Base-by-base conservation (phyloP, 2,329 filamentous ascomycete genomes). In the Fusarium sp. region DNA sequence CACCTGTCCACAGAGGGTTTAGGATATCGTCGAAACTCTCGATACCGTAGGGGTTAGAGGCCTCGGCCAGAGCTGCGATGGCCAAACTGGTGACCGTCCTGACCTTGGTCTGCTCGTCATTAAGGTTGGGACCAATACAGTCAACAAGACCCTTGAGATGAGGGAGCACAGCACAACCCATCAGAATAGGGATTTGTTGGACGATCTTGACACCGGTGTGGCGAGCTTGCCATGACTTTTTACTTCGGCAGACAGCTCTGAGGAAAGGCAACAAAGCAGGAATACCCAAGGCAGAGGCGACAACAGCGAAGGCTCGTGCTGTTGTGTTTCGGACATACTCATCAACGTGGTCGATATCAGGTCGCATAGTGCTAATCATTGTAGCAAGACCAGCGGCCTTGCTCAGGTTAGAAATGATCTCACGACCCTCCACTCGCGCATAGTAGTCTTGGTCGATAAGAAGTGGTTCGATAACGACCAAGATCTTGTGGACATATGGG, bases 371-470 rank as follows among this genome's bases (percentile, higher is more conserved):
- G 82, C 94, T 97, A 80, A 99, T 99, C 96, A 99, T 99, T 74
- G 97, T 96, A 20, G 96, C 96, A 58, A 99, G 88, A 78, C 96
- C 97, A 68, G 97, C 96, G 25, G 96, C 96, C 82, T 99, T 99
- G 79, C 92, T 93, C 52, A 99, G 89, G 79, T 99, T 99, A 59
- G 95, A 98, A 75, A 99, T 99, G 75, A 99, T 99, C 80, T 99
- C 96, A 74, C 96, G 93, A 81, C 96, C 96, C 81, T 99, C 96
- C 8, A 99, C 96, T 79, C 96, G 92, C 44, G 97, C 96, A 80
- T 99, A 99, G 83, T 99, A 99, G 82, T 99, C 97, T 83, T 99
- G 96, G 78, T 99, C 97, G 77, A 99, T 99, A 72, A 99, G 92
- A 52, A 99, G 86, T n/a, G 96, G 96, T 81, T 99, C 97, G 75